Evolutionary conservation across 176 grass and related monocot genomes (phyloP).

Genomic region (Carex pumila): DNA sequence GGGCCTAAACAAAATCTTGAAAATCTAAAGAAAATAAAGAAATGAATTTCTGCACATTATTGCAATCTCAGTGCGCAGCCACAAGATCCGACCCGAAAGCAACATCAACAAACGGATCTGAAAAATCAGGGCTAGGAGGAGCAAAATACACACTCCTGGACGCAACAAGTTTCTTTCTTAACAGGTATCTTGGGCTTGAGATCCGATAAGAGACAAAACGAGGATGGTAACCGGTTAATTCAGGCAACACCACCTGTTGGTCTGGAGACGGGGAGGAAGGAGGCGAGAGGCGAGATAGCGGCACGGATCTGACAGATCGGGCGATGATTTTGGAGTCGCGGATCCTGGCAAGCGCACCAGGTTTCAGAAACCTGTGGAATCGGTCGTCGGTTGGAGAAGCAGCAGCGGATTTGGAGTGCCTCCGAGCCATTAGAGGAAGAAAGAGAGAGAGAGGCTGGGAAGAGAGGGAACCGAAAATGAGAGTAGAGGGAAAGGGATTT

Average conservation of each 20-base stretch:
- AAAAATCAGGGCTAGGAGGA: conserved; percentile 23
- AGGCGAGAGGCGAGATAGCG: background rate
- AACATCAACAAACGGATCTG: conserved; percentile 21
- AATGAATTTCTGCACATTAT: conserved; percentile 12
- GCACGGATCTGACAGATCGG: conserved; percentile 47
- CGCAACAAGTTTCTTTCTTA: conserved; percentile 76
- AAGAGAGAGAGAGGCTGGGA: background rate
- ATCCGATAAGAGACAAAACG: conserved; percentile 28
- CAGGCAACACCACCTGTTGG: background rate
- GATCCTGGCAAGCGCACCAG: conserved; percentile 61
- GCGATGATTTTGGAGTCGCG: conserved; percentile 66
- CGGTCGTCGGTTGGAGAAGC: conserved; percentile 24
- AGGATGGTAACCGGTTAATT: conserved; percentile 10
- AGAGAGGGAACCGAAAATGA: conserved; percentile 31
- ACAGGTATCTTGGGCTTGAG: conserved; percentile 36
- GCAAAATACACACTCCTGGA: conserved; percentile 39
- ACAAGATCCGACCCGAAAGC: conserved; percentile 26
- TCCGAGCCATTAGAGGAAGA: conserved; percentile 31
- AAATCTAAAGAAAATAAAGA: background rate
- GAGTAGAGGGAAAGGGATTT: background rate
- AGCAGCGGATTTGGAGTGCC: conserved; percentile 25
- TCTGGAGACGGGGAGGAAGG: conserved; percentile 2
- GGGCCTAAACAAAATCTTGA: background rate
- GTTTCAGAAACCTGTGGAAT: conserved; percentile 63
- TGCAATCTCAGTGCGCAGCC: conserved; percentile 27